A percentile compares a stretch with the other conserved stretches of the same genome.
phyloP scores from a whole-genome alignment of 2,329 filamentous ascomycete species.

The Beauveria scarabaeidicola region DNA sequence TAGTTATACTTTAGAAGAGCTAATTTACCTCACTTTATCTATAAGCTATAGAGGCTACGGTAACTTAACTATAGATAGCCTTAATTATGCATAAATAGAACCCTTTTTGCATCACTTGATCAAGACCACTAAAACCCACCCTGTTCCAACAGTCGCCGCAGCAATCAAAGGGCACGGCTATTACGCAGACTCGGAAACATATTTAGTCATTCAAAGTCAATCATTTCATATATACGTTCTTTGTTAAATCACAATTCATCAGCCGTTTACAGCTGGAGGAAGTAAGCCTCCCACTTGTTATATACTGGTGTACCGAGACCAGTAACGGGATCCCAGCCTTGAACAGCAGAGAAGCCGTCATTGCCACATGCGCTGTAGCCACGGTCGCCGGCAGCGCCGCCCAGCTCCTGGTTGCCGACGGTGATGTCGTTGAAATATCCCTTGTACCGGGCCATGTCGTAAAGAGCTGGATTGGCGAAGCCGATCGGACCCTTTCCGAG shows the following conservation, averaged over 20 bases:
- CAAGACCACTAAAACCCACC: too few relatives aligned
- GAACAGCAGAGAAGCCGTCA: constrained; percentile 17
- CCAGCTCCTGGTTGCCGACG: constrained; percentile 16
- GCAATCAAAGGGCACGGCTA: too few relatives aligned
- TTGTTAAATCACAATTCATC: not conserved
- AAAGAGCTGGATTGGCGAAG: constrained; percentile 27
- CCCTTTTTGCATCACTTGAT: too few relatives aligned
- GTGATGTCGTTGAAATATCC: constrained; percentile 18
- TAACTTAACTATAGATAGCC: too few relatives aligned
- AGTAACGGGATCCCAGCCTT: constrained; percentile 22
- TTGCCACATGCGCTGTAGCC: constrained; percentile 18
- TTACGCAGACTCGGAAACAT: not conserved
- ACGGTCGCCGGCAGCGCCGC: not conserved
- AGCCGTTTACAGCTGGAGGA: not conserved
- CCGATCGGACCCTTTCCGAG: constrained; percentile 27
- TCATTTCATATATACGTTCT: not conserved
- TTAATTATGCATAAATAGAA: too few relatives aligned
- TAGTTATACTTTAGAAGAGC: too few relatives aligned
- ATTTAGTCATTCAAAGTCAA: not conserved
- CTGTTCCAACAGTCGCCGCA: too few relatives aligned
- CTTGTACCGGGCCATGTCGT: constrained; percentile 11
- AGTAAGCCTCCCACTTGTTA: constrained; percentile 6
- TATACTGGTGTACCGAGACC: constrained; percentile 16
- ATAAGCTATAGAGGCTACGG: too few relatives aligned
- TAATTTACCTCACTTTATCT: too few relatives aligned